Conservation (phyloP, 352 stramenopile genomes). For the Phytophthora hybrid region DNA sequence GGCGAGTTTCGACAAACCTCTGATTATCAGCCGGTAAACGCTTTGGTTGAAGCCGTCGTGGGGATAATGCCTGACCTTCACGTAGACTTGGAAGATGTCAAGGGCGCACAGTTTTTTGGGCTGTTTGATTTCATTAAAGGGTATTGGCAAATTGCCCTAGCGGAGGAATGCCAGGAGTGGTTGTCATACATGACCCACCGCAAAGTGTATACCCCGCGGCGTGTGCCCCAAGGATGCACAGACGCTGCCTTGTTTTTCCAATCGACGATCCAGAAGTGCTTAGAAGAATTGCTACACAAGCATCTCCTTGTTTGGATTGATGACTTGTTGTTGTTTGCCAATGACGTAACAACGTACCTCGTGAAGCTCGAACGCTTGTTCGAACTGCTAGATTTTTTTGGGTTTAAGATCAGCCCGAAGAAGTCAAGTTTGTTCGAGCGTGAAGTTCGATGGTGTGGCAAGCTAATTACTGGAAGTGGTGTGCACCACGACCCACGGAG, state of each 20-base stretch:
- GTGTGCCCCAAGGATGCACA: constrained; percentile 1
- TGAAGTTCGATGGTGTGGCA: constrained; percentile 33
- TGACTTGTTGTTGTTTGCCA: constrained; percentile 34
- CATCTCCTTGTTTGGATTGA: constrained; percentile 31
- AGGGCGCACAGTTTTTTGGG: neutral
- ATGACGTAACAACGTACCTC: constrained; percentile 26
- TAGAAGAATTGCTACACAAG: constrained; percentile 9
- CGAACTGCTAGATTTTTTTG: constrained; percentile 24
- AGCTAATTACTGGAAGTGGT: constrained; percentile 6
- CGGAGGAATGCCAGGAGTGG: neutral
- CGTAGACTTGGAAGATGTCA: constrained; percentile 3
- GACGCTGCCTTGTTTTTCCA: constrained; percentile 6
- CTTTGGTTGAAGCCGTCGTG: constrained; percentile 17
- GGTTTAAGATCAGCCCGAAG: constrained; percentile 33
- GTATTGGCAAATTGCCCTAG: neutral
- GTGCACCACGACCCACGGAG: constrained; percentile 1
- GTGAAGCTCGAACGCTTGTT: constrained; percentile 31
- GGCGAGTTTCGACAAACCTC: constrained; percentile 28
- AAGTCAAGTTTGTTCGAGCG: constrained; percentile 33
- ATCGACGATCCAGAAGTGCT: constrained; percentile 9
- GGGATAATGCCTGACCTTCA: constrained; percentile 33
- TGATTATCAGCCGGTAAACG: constrained; percentile 34
- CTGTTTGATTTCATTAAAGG: constrained; percentile 31
- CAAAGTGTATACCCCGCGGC: constrained; percentile 4
- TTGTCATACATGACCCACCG: constrained; percentile 22